Conservation (phyloP, 768 basidiomycete genomes). For the Leccinum pellstonianum region DNA sequence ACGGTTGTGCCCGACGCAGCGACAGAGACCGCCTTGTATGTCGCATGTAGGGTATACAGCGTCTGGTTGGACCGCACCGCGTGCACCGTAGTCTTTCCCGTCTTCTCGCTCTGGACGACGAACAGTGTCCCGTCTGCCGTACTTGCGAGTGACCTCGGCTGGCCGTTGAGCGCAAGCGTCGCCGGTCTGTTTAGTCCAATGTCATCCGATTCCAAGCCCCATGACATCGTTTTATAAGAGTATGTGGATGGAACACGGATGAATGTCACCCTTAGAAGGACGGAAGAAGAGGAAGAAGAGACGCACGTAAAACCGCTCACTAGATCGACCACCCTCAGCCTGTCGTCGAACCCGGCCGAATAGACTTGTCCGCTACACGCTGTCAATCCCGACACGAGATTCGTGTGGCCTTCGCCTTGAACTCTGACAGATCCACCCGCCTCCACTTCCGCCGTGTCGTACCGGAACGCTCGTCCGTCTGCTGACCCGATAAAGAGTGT, state of each 20-base stretch:
- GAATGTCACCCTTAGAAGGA: background rate
- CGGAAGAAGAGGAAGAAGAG: conserved; percentile 10
- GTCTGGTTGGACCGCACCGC: conserved; percentile 71
- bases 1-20: conserved; percentile 51
- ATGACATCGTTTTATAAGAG: background rate
- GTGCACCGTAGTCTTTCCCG: conserved; percentile 47
- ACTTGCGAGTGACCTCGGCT: conserved; percentile 67
- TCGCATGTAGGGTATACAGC: conserved; percentile 52
- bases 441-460: conserved; percentile 39
- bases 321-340: conserved; percentile 60
- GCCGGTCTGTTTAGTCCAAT: conserved; percentile 43
- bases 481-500: conserved; percentile 82
- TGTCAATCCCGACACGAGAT: conserved; percentile 63
- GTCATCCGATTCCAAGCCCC: background rate
- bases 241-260: background rate
- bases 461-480: conserved; percentile 73
- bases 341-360: conserved; percentile 81
- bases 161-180: conserved; percentile 50
- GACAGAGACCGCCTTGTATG: conserved; percentile 56
- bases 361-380: conserved; percentile 52
- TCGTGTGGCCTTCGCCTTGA: conserved; percentile 68
- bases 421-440: conserved; percentile 37
- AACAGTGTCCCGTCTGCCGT: conserved; percentile 64
- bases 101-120: conserved; percentile 46
- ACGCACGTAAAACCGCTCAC: conserved; percentile 29